Base-by-base conservation (phyloP, 805 yeast genomes). In the Myxozyma neotropica region DNA sequence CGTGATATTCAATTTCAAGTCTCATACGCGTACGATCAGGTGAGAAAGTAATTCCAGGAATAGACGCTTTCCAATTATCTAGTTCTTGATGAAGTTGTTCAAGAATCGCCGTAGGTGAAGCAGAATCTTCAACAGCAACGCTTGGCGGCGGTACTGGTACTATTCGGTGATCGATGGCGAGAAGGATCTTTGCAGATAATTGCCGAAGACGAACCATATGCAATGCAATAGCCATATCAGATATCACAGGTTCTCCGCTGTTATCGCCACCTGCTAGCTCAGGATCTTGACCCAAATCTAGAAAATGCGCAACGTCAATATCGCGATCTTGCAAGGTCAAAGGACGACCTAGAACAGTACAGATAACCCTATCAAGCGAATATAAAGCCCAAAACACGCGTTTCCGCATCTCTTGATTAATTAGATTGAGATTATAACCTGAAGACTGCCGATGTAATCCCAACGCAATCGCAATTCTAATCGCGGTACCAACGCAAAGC, bases 331-430 rank as follows among this genome's bases (percentile, higher is more conserved):
- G 76, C 19, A 83, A 70, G 0, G 80, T 75, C 26, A 80, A 72
- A 1, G 81, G 80, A 38, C 84, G 73, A 1, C 85, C 84, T 24
- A 82, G 67, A 15, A 81, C 75, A 12, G 78, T 71, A 4, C 83
- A 78, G 21, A 82, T 75, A 21, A 80, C 70, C 44, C 84, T 57
- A 44, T 69, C 72, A 57, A 69, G 61, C 57, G 68, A 67, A 43
- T 69, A 69, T 21, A 67, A 23, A 33, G 65, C 35, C 72, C 72
- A 69, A 44, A 68, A 66, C 12, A 68, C 66, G 21, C 69, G 51
- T 39, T 65, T 68, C 13, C 63, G 59, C n/a, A 59, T 64, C 42
- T 69, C 70, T 38, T 64, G 67, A 38, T 66, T 61, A 27, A 61
- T 61, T 24, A 53, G 17, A 26, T 61, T 61, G 33, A 61, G 46